Percentiles rank a stretch among this genome's conserved stretches.
phyloP scores from a whole-genome alignment of 257 asterid species.

The Scutellaria baicalensis region DNA sequence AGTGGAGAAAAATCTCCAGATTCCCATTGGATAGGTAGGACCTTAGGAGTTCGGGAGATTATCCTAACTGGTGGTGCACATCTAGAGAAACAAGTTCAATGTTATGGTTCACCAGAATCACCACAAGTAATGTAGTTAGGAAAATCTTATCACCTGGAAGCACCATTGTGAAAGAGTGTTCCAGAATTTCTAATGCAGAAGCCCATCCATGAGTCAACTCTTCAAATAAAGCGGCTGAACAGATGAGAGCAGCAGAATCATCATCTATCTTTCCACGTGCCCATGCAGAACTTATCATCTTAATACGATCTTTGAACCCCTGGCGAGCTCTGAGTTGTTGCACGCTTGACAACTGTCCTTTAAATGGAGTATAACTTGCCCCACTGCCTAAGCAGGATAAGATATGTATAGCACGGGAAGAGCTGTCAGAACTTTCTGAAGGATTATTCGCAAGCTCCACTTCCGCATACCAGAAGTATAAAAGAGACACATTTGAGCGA shows the following conservation, averaged over 20 bases:
- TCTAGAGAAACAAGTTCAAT: background rate
- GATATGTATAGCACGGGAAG: conserved; percentile 73
- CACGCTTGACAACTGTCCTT: conserved; percentile 55
- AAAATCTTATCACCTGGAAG: conserved; percentile 66
- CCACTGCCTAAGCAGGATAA: conserved; percentile 87
- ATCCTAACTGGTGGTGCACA: background rate
- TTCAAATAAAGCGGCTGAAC: conserved; percentile 86
- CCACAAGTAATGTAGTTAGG: background rate
- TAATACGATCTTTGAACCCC: conserved; percentile 81
- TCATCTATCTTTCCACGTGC: conserved; percentile 73
- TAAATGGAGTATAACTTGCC: conserved; percentile 55
- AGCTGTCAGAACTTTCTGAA: conserved; percentile 42
- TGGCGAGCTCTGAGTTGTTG: conserved; percentile 84
- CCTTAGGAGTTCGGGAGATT: background rate
- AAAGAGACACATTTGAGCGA: conserved; percentile 53
- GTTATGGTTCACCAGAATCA: background rate
- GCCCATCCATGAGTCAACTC: conserved; percentile 75
- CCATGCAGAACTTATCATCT: conserved; percentile 53
- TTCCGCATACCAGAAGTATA: conserved; percentile 93
- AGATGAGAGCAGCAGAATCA: conserved; percentile 63
- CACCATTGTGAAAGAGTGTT: conserved; percentile 78
- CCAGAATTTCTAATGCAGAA: conserved; percentile 61
- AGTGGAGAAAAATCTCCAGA: background rate
- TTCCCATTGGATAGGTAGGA: background rate
- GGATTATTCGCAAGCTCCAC: conserved; percentile 52